Percentiles rank a stretch among this genome's conserved stretches.
phyloP scores from a whole-genome alignment of 2,329 filamentous ascomycete genomes.

The Alternaria tenuissima region DNA sequence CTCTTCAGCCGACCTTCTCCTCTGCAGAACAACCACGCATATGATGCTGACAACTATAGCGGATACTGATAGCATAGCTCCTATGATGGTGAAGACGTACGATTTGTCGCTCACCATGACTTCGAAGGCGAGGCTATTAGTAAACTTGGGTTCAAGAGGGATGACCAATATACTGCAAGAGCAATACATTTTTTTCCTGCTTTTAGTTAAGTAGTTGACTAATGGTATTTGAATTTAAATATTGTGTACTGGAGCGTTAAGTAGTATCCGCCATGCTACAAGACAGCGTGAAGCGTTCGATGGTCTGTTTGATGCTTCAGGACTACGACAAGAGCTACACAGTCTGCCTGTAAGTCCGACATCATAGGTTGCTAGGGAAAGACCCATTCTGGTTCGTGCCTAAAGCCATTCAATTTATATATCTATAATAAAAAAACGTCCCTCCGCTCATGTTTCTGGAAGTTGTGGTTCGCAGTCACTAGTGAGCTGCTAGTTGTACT shows the following conservation, averaged over 20 bases:
- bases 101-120: slow-evolving; percentile 5
- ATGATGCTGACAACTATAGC: slow-evolving; percentile 5
- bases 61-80: not conserved
- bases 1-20: not conserved
- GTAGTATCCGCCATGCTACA: not conserved
- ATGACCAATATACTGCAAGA: not conserved
- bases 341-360: not conserved
- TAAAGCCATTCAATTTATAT: not conserved
- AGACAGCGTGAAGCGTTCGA: not conserved
- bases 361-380: not conserved
- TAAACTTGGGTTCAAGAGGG: not conserved
- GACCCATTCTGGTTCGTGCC: not conserved
- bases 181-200: not conserved
- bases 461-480: not conserved
- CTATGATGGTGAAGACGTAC: not conserved
- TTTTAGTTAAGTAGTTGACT: not conserved
- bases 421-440: not conserved
- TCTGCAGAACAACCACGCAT: slow-evolving; percentile 1
- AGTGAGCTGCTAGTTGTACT: not conserved
- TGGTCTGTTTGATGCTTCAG: not conserved
- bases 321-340: not conserved
- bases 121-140: not conserved
- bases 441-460: not conserved
- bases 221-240: not conserved
- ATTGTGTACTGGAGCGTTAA: not conserved